Base-by-base conservation (phyloP, 345 rosid species). In the Corchorus capsularis region DNA sequence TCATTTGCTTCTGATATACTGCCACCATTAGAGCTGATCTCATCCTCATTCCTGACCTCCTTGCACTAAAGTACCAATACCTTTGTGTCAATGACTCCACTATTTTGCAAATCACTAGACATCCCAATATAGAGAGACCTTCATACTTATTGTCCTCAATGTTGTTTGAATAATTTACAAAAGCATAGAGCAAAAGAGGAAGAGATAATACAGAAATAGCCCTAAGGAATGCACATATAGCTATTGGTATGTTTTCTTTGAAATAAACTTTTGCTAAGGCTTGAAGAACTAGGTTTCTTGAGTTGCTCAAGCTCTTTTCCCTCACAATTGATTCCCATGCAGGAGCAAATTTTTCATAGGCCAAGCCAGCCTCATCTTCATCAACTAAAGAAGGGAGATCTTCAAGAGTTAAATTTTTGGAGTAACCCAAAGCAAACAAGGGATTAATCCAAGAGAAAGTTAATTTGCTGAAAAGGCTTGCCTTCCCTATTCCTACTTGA, bases 21-120 rank as follows among this genome's bases (percentile, higher is more conserved):
- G 91, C 93, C 7, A 86, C 90, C 92, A 89, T 89, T 20, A 93
- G 32, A 6, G 88, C 87, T 50, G 97, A 93, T 80, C 94, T 91
- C 77, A 93, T 85, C 61, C 84, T 87, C 97, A 91, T 78, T 50
- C 95, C 93, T 0, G 86, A 86, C 87, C 91, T 82, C 73, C 95
- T 91, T 2, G 91, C 69, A 65, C 66, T 77, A 72, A 92, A 92
- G 76, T 70, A 91, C 83, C 87, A 90, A 55, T 85, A 88, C 78
- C 97, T 85, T 80, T 86, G 91, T 12, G 92, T 80, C 55, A 92
- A 77, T 32, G 92, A 89, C 72, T 92, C 94, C 15, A 87, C 86
- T 2, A 85, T 65, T 79, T 92, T 90, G 61, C 80, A 57, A 32
- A 78, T 2, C 27, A 84, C 78, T 37, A 92, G 32, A 73, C 89